These are phyloP conservation scores for Jatropha curcas DNA, from an alignment of 345 rosid species.

Conservation along the genomic window DNA sequence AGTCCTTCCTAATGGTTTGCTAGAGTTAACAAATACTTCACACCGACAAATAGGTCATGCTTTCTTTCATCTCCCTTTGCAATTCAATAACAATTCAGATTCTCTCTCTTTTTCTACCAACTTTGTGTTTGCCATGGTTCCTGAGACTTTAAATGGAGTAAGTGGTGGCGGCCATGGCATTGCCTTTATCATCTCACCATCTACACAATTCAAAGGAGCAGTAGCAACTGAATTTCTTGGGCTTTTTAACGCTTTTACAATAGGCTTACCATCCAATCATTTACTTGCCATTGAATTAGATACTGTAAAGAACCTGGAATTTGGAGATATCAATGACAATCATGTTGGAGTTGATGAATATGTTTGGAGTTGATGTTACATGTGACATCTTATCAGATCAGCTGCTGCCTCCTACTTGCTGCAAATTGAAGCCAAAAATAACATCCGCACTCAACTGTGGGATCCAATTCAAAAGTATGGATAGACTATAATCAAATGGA, in stretches of 20 bases:
- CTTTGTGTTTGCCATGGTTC: conserved; percentile 27
- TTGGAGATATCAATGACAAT: conserved; percentile 11
- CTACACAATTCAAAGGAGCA: conserved; percentile 12
- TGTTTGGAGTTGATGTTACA: too few species aligned
- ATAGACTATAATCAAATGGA: conserved; percentile 13
- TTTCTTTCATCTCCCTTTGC: conserved; percentile 38
- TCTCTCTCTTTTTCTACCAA: conserved; percentile 27
- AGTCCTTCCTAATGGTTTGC: conserved; percentile 40
- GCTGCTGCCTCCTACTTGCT: conserved; percentile 8
- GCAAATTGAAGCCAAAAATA: neutral
- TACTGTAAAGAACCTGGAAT: neutral
- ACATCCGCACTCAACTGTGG: conserved; percentile 12
- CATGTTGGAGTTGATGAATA: conserved; percentile 25
- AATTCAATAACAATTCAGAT: conserved; percentile 18
- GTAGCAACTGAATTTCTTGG: conserved; percentile 17
- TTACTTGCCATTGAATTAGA: conserved; percentile 15
- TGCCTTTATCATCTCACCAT: conserved; percentile 28
- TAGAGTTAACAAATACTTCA: conserved; percentile 54
- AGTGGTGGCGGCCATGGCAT: conserved; percentile 23
- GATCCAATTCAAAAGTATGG: conserved; percentile 19
- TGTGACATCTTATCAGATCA: neutral
- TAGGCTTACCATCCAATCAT: too few species aligned
- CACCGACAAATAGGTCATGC: conserved; percentile 40
- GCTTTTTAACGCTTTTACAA: conserved; percentile 11
- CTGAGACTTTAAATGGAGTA: neutral